Conservation (phyloP, 352 stramenopile genomes). For the Thraustotheca clavata region DNA sequence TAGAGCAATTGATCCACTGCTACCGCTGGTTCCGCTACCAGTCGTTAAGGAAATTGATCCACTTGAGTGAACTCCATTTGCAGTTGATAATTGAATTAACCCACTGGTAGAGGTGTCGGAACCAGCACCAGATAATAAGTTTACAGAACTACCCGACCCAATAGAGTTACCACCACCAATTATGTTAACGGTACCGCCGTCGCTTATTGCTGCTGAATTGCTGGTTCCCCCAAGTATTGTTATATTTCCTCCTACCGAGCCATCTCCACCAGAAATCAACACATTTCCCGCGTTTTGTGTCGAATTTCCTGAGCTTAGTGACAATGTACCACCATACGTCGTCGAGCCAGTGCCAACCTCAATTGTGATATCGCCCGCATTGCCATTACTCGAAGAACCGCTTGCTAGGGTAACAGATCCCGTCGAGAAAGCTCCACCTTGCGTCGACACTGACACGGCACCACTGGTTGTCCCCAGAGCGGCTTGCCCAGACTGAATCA, state of each 20-base stretch:
- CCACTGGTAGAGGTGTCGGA: not conserved
- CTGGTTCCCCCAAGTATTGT: not conserved
- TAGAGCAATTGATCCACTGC: slow-evolving; percentile 29
- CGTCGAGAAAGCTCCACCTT: slow-evolving; percentile 4
- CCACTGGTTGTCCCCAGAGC: slow-evolving; percentile 5
- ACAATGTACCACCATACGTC: not conserved
- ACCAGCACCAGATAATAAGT: not conserved
- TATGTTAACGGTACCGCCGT: not conserved
- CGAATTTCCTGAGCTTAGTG: not conserved
- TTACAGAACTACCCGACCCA: slow-evolving; percentile 20
- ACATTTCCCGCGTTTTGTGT: not conserved
- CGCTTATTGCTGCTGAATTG: not conserved
- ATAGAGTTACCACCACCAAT: slow-evolving; percentile 24
- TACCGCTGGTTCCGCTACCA: not conserved
- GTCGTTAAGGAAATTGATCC: slow-evolving; percentile 1
- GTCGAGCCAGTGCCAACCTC: slow-evolving; percentile 4
- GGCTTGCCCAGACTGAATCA: not conserved
- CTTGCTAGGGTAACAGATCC: not conserved
- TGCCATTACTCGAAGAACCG: slow-evolving; percentile 6
- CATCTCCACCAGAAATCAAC: not conserved
- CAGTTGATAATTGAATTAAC: not conserved
- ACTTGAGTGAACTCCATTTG: slow-evolving; percentile 1
- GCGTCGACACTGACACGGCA: not conserved
- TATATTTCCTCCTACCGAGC: slow-evolving; percentile 4
- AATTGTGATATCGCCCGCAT: not conserved